These are phyloP conservation scores for Picea sitchensis DNA, from an alignment of 75 land plant species.

Conservation along the genomic window DNA sequence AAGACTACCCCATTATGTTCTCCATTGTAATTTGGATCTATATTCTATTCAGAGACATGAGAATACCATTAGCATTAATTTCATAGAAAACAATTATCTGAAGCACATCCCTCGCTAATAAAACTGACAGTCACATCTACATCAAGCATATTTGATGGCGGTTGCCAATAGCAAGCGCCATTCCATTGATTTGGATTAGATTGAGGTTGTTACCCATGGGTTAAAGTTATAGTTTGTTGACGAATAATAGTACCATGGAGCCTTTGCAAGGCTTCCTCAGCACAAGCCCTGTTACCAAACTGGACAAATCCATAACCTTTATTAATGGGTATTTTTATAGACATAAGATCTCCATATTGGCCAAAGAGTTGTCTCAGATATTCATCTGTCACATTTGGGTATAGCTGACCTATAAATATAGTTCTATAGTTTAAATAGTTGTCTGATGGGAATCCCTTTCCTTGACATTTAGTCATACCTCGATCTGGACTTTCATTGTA, in stretches of 20 bases:
- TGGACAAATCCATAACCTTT: conserved; percentile 98
- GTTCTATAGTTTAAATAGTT: too few relatives aligned
- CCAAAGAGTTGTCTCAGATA: conserved; percentile 71
- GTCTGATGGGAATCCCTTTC: too few relatives aligned
- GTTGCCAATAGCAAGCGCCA: conserved; percentile 36
- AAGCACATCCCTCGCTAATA: too few relatives aligned
- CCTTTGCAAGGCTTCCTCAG: conserved; percentile 72
- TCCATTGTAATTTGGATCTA: too few relatives aligned
- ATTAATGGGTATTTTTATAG: conserved; percentile 90
- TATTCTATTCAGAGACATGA: too few relatives aligned
- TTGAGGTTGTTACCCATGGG: conserved; percentile 26
- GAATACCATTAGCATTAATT: too few relatives aligned
- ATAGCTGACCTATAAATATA: conserved; percentile 87
- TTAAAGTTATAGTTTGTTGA: conserved; percentile 35
- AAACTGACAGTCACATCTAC: too few relatives aligned
- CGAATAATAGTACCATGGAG: conserved; percentile 79
- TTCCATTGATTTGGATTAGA: conserved; percentile 56
- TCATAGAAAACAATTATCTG: too few relatives aligned
- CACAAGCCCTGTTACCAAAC: conserved; percentile 76
- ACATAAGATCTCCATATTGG: conserved; percentile 82
- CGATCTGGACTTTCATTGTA: background rate
- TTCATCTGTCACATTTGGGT: conserved; percentile 72
- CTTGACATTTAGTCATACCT: too few relatives aligned
- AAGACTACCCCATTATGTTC: too few relatives aligned
- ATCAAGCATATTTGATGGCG: too few relatives aligned